These are phyloP conservation scores for Glonium stellatum DNA, from an alignment of 495 filamentous ascomycete species.

Conservation along the genomic window DNA sequence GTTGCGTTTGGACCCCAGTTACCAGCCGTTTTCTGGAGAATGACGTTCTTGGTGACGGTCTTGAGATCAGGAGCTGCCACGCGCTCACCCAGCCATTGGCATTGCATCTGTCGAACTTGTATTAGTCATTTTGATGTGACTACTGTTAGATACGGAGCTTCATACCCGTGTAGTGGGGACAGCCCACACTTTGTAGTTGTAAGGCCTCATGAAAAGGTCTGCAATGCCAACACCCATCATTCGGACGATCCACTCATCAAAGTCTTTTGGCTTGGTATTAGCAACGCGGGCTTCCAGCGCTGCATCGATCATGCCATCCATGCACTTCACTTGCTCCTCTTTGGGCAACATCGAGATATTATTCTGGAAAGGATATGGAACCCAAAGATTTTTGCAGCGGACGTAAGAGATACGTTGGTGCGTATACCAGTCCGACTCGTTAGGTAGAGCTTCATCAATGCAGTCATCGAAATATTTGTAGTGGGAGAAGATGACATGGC, in stretches of 20 bases:
- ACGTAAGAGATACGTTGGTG: conserved; percentile 99
- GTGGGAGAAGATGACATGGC: conserved; percentile 99
- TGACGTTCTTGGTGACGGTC: conserved; percentile 86
- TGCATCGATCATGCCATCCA: conserved; percentile 96
- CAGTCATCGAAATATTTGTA: conserved; percentile 99
- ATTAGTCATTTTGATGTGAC: background rate
- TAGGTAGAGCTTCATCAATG: conserved; percentile 91
- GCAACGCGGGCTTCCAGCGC: conserved; percentile 76
- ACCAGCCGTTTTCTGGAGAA: conserved; percentile 91
- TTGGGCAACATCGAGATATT: conserved; percentile 98
- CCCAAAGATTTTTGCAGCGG: conserved; percentile 91
- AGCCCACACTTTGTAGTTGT: conserved; percentile 99
- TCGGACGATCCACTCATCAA: conserved; percentile 97
- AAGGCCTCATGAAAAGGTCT: conserved; percentile 96
- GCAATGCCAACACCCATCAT: conserved; percentile 87
- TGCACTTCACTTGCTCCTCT: conserved; percentile 90
- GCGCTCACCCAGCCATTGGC: conserved; percentile 96
- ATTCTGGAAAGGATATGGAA: conserved; percentile 99
- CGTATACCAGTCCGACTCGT: conserved; percentile 89
- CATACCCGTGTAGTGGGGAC: conserved; percentile 94
- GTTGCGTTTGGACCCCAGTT: conserved; percentile 98
- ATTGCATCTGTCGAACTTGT: conserved; percentile 77
- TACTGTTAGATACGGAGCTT: background rate
- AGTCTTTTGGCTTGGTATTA: conserved; percentile 86
- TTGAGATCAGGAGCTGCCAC: conserved; percentile 97